Evolutionary conservation across 495 filamentous ascomycete genomes (phyloP), one percentile per base, ranked within the genome.

Genomic region (Penicillium macrosclerotiorum): DNA sequence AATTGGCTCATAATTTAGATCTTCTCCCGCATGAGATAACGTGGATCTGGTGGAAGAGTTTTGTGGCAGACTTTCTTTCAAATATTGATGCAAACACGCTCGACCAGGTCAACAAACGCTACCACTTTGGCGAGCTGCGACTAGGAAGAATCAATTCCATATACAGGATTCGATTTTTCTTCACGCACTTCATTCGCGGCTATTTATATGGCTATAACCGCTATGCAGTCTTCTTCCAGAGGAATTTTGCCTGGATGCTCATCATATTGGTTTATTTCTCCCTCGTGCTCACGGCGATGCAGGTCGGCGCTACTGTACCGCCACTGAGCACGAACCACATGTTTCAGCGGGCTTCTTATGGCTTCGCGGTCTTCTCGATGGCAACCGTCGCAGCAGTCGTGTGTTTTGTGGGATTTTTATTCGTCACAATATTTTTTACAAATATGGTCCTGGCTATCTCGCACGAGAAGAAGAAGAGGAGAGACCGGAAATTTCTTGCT

Each of bases 401-500:
- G 32, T 36, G 42, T 37, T 45, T 36, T 45, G 19, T 45, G 42
- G 42, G 42, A 26, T 7, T 45, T 32, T 36, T 45, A 32, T 45
- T 36, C 32, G 42, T 29, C 27, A 29, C 32, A 36, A 45, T 37
- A 36, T 45, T 45, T 22, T 45, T 45, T 12, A 36, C 19, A 17
- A 45, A 45, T 36, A 45, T 45, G 42, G 42, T 45, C 31, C 42
- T 45, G 42, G 42, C 42, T 6, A 45, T 45, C 37, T 45, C 31
- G 29, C 42, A 45, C 23, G 42, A 45, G 32, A 45, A 45, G 22
- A 45, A 36, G 42, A 45, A 36, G 31, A 45, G 31, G 32, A 36
- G 42, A 36, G 42, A 45, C 42, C 42, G 42, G 42, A 22, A 45
- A 36, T 18, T 45, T 5, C 42, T 45, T 14, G 17, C 42, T 13